Evolutionary conservation across 192 early-diverging fungal genomes (phyloP), one percentile per base, ranked within the genome.

Genomic region (Entophlyctis helioformis): DNA sequence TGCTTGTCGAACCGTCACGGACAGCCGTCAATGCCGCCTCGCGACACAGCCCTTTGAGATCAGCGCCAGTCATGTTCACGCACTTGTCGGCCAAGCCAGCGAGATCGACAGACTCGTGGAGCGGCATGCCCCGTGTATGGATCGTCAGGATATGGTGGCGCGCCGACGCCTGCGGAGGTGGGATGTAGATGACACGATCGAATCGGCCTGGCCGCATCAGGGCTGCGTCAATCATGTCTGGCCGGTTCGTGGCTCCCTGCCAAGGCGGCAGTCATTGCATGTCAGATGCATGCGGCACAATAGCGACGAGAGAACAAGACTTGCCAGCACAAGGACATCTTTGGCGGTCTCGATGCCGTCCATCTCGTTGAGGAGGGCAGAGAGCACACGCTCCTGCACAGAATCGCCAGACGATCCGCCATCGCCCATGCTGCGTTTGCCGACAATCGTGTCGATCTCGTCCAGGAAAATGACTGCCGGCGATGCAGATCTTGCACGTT

Each of bases 381-480:
- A 92, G 10, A 98, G 69, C 1, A 96, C 78, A 15, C 91, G 77
- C 51, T 94, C 85, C 55, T 84, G 84, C 0, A 91, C 84, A 0
- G 89, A 78, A n/a, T 83, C 86, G 18, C 68, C 64, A 9, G 63
- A 53, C 19, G 67, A 70, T 9, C 67, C 66, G 16, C 64, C 56
- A 9, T 44, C 45, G 1, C 62, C 61, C 24, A 78, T 64, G 25
- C 69, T 71, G 6, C 93, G 64, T 56, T 84, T 90, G 2, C 96
- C 96, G 0, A 95, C 92, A 48, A 99, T 84, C 0, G 92, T 82
- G 35, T 99, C 96, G 31, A 96, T 74, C 59, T 99, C 96, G 63
- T 99, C 96, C 31, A 99, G 72, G 64, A 99, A 99, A 27, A 99
- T 64, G 13, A 99, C 75, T 3, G 87, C 74, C 1, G 96, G 96